These are phyloP conservation scores for Nakazawaea holstii DNA, from an alignment of 805 yeast species.

Conservation along the genomic window DNA sequence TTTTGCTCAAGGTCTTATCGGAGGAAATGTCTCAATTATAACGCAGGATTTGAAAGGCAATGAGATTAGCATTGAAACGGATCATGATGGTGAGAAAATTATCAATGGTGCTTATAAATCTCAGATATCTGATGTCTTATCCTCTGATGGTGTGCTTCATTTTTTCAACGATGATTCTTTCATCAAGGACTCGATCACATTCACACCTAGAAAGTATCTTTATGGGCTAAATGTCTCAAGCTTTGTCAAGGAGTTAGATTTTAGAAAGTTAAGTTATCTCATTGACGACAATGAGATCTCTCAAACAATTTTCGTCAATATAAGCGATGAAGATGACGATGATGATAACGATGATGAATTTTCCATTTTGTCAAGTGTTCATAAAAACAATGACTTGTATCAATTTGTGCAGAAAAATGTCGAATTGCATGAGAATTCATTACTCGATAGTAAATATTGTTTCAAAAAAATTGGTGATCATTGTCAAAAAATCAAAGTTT, in stretches of 20 bases:
- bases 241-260: conserved; percentile 65
- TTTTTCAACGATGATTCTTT: conserved; percentile 31
- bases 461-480: conserved; percentile 52
- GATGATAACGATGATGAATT: conserved; percentile 21
- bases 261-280: conserved; percentile 49
- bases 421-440: conserved; percentile 25
- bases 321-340: conserved; percentile 28
- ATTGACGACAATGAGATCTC: conserved; percentile 46
- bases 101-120: conserved; percentile 31
- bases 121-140: conserved; percentile 32
- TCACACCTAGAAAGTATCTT: conserved; percentile 53
- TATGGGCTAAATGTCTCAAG: conserved; percentile 53
- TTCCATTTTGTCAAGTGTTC: conserved; percentile 18
- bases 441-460: conserved; percentile 52
- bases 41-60: conserved; percentile 17
- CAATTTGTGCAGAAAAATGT: conserved; percentile 53
- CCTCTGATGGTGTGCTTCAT: conserved; percentile 46
- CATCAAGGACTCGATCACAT: conserved; percentile 22
- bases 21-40: conserved; percentile 35
- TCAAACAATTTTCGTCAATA: conserved; percentile 58
- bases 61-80: neutral
- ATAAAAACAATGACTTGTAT: conserved; percentile 41
- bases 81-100: conserved; percentile 28
- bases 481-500: conserved; percentile 57
- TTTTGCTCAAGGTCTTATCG: conserved; percentile 35